Conservation (phyloP, 805 yeast genomes). For the Blastobotrys parvus region DNA sequence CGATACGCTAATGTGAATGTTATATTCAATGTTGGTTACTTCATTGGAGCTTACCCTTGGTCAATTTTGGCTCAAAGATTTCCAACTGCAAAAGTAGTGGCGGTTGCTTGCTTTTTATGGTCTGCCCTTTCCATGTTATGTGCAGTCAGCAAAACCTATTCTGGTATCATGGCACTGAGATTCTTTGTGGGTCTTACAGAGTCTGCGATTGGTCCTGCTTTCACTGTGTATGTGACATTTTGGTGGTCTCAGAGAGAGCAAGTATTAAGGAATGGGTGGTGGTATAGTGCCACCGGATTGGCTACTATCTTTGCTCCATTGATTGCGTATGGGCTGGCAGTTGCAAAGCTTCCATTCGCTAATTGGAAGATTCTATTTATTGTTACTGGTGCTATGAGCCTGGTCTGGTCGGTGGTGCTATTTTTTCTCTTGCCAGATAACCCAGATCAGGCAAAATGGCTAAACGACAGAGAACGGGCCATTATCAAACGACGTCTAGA, state of each 20-base stretch:
- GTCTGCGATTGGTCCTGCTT: conserved; percentile 9
- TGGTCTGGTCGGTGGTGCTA: conserved; percentile 28
- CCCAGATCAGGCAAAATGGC: conserved; percentile 42
- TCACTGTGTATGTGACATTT: conserved; percentile 8
- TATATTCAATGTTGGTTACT: conserved; percentile 37
- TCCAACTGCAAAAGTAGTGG: conserved; percentile 25
- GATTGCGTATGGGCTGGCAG: conserved; percentile 39
- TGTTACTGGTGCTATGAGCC: conserved; percentile 43
- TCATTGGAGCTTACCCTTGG: conserved; percentile 26
- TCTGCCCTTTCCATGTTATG: conserved; percentile 30
- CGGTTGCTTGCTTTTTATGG: conserved; percentile 31
- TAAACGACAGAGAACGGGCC: conserved; percentile 41
- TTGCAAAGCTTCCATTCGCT: conserved; percentile 33
- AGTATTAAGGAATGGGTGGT: conserved; percentile 6
- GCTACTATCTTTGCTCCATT: conserved; percentile 30
- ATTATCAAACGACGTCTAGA: conserved; percentile 38
- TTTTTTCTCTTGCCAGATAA: conserved; percentile 43
- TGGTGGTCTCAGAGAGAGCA: conserved; percentile 9
- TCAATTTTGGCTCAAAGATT: conserved; percentile 9
- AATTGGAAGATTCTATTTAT: conserved; percentile 45
- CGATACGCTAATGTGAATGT: conserved; percentile 44
- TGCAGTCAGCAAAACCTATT: conserved; percentile 38
- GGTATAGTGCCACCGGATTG: conserved; percentile 23
- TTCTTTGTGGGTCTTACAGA: conserved; percentile 11
- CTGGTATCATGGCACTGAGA: conserved; percentile 11